These are phyloP conservation scores for Diphasiastrum complanatum DNA, from an alignment of 83 land plant species.

Conservation along the genomic window DNA sequence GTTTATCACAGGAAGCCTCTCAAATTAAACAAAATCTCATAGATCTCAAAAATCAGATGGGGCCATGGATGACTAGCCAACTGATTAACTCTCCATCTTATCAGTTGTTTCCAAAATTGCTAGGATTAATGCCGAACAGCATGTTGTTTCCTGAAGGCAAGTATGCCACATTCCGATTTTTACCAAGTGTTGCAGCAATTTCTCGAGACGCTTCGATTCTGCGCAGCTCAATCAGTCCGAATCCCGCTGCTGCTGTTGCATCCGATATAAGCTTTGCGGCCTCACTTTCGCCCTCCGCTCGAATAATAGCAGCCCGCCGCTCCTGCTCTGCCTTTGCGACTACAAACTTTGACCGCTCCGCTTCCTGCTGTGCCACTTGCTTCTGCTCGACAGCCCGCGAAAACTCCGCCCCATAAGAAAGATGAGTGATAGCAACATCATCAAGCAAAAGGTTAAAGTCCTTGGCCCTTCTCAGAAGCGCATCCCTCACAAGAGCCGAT, in stretches of 20 bases:
- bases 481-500: constrained; percentile 69
- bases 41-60: too few species aligned
- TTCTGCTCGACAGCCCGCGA: constrained; percentile 83
- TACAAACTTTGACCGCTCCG: constrained; percentile 78
- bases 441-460: constrained; percentile 74
- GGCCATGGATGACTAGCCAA: too few species aligned
- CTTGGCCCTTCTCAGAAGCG: constrained; percentile 51
- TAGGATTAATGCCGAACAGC: too few species aligned
- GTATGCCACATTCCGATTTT: too few species aligned
- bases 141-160: too few species aligned
- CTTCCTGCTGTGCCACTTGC: constrained; percentile 96
- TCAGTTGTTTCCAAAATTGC: too few species aligned
- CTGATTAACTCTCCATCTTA: too few species aligned
- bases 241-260: constrained; percentile 28
- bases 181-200: too few species aligned
- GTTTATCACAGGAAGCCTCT: too few species aligned
- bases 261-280: constrained; percentile 33
- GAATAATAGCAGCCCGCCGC: constrained; percentile 66
- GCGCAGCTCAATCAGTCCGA: constrained; percentile 34
- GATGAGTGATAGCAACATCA: constrained; percentile 83
- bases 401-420: constrained; percentile 76
- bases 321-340: constrained; percentile 85
- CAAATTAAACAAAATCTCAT: too few species aligned
- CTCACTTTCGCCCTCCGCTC: constrained; percentile 93
- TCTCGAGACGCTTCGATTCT: constrained; percentile 38